Percentiles rank a stretch among this genome's conserved stretches.
phyloP scores from a whole-genome alignment of 2,329 filamentous ascomycete species.

The Cladosporium sp. region DNA sequence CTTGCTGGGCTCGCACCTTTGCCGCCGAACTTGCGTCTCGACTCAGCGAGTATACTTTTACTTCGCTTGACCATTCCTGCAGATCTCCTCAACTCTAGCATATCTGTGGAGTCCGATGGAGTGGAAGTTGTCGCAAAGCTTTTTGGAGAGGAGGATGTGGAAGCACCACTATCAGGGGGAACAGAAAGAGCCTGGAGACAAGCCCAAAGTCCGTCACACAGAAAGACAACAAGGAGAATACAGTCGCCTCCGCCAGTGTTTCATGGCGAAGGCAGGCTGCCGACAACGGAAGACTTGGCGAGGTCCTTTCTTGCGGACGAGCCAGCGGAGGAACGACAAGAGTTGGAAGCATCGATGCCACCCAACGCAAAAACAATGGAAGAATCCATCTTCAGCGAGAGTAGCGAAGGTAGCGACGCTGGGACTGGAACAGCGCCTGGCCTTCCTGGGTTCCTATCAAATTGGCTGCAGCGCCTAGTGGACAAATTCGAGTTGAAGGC shows the following conservation, averaged over 20 bases:
- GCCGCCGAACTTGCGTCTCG: constrained; percentile 66
- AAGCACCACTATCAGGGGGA: constrained; percentile 5
- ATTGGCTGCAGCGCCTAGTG: constrained; percentile 68
- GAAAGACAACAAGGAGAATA: constrained; percentile 33
- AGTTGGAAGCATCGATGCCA: constrained; percentile 65
- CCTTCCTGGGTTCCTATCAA: constrained; percentile 65
- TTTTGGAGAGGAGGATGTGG: constrained; percentile 16
- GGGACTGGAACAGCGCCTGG: constrained; percentile 70
- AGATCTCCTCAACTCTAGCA: constrained; percentile 81
- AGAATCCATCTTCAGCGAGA: constrained; percentile 52
- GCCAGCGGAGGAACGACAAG: constrained; percentile 59
- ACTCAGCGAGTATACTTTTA: constrained; percentile 68
- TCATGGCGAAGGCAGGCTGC: constrained; percentile 45
- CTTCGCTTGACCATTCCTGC: constrained; percentile 81
- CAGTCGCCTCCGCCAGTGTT: constrained; percentile 24
- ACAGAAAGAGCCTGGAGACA: constrained; percentile 26
- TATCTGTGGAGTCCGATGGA: constrained; percentile 76
- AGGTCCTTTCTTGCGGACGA: constrained; percentile 75
- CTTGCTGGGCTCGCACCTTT: constrained; percentile 48
- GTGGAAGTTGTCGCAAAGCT: constrained; percentile 59
- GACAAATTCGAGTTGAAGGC: constrained; percentile 68
- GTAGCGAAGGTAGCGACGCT: constrained; percentile 55
- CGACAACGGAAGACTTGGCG: constrained; percentile 68
- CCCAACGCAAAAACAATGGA: constrained; percentile 54
- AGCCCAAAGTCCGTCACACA: constrained; percentile 28